Base-by-base conservation (phyloP, 345 rosid species). In the Hypericum perforatum region DNA sequence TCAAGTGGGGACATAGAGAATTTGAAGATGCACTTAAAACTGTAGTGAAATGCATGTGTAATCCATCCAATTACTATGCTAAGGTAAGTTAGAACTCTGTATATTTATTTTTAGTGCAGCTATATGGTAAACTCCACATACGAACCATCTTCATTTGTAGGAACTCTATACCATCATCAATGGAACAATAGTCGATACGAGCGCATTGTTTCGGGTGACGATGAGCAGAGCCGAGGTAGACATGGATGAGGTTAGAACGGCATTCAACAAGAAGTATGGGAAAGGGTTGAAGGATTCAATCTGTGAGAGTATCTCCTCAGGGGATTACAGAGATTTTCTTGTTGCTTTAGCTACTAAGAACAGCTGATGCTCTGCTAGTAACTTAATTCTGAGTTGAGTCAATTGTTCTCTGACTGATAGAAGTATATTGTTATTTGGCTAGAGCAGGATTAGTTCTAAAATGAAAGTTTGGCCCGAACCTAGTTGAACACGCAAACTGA, bases 191-290 rank as follows among this genome's bases (percentile, higher is more conserved):
- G 41, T 44, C 0, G 74, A 76, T 22, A 61, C 42, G 51, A 65
- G 70, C 0, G 70, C 54, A 9, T 14, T 75, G 71, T 41, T 69
- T 8, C 72, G 85, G 2, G 74, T 75, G 58, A 59, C 77, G 63
- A 66, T 75, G 66, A 75, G 71, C 63, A 75, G 83, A 62, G 71
- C 77, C 10, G 88, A 79, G 60, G 37, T 67, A 49, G 88, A 84
- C 66, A 60, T 77, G 74, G 66, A 63, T 41, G 80, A 75, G 49
- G 73, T 81, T 22, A 71, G 61, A 39, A 61, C 41, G 52, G 60
- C 47, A 12, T 79, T 78, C 59, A 65, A 59, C 72, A 52, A 47
- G 6, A 78, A 72, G 59, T 72, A 76, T 65, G 75, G 63, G 6
- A 12, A 67, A 39, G 80, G 75, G 40, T 49, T 81, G 32, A 70